Conservation (phyloP, 2,329 filamentous ascomycete genomes). For the Gliomastix tumulicola region DNA sequence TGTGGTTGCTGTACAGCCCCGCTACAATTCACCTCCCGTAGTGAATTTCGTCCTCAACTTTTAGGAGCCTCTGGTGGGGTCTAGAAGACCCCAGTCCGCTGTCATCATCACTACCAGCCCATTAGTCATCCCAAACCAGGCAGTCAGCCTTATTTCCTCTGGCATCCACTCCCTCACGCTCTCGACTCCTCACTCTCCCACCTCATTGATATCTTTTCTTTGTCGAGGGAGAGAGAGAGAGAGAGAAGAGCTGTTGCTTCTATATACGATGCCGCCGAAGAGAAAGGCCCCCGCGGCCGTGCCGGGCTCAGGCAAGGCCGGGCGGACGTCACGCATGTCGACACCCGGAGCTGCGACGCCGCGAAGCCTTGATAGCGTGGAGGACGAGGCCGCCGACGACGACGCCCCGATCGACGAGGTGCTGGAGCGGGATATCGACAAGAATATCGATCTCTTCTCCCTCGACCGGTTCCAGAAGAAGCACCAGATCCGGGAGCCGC, state of each 20-base stretch:
- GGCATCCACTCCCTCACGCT: too few relatives aligned
- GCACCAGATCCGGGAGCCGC: conserved; percentile 32
- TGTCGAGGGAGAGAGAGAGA: background rate
- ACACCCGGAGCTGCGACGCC: conserved; percentile 56
- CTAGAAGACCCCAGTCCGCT: too few relatives aligned
- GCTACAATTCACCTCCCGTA: too few relatives aligned
- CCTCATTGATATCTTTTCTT: too few relatives aligned
- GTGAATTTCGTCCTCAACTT: too few relatives aligned
- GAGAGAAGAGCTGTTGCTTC: too few relatives aligned
- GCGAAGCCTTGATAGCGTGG: conserved; percentile 48
- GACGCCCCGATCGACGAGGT: conserved; percentile 43
- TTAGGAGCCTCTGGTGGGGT: too few relatives aligned
- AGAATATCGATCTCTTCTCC: conserved; percentile 54
- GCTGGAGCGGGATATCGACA: conserved; percentile 46
- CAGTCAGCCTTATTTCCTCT: too few relatives aligned
- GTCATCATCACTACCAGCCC: too few relatives aligned
- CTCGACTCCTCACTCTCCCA: too few relatives aligned
- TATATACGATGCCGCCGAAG: conserved; percentile 64
- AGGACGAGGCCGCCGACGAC: conserved; percentile 37
- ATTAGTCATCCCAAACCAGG: too few relatives aligned
- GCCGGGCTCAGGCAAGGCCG: conserved; percentile 43
- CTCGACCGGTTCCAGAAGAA: conserved; percentile 42
- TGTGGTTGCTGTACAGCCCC: too few relatives aligned
- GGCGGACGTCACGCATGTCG: conserved; percentile 48
- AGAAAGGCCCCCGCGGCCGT: conserved; percentile 53